Evolutionary conservation across 2,329 filamentous ascomycete species (phyloP).

Genomic region (Coniochaeta pulveracea): DNA sequence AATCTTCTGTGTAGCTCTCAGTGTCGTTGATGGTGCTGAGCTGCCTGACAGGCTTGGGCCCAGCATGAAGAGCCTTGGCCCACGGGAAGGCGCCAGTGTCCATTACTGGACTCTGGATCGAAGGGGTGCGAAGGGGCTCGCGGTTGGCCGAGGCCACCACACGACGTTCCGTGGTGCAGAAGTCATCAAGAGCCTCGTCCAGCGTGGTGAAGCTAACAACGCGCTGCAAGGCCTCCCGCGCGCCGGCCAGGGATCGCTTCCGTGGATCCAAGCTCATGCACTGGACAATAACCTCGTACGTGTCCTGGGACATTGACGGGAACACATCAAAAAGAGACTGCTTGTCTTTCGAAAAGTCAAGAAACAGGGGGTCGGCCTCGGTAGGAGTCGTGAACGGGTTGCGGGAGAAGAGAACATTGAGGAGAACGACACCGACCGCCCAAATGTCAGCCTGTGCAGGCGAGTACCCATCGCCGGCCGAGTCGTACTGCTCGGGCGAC

Average conservation of each 20-base stretch:
- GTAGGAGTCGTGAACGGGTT: slow-evolving; percentile 92
- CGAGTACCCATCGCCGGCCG: slow-evolving; percentile 76
- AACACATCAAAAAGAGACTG: slow-evolving; percentile 97
- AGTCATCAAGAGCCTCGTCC: slow-evolving; percentile 85
- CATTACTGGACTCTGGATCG: slow-evolving; percentile 76
- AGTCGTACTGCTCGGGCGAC: slow-evolving; percentile 96
- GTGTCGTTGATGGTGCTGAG: slow-evolving; percentile 79
- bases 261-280: slow-evolving; percentile 85
- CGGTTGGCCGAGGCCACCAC: slow-evolving; percentile 78
- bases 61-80: slow-evolving; percentile 80
- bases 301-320: slow-evolving; percentile 96
- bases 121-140: slow-evolving; percentile 90
- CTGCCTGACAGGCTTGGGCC: slow-evolving; percentile 61
- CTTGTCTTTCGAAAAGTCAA: slow-evolving; percentile 86
- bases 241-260: slow-evolving; percentile 71
- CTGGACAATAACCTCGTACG: slow-evolving; percentile 83
- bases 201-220: slow-evolving; percentile 87
- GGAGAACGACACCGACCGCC: slow-evolving; percentile 91
- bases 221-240: slow-evolving; percentile 67
- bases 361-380: slow-evolving; percentile 81
- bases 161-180: slow-evolving; percentile 73
- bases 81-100: slow-evolving; percentile 84
- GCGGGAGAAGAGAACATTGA: slow-evolving; percentile 93
- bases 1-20: slow-evolving; percentile 69
- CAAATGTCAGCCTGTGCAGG: slow-evolving; percentile 91